Percentiles rank a stretch among this genome's conserved stretches.
phyloP scores from a whole-genome alignment of 2,329 filamentous ascomycete species.

The Teratosphaeria pseudoeucalypti region DNA sequence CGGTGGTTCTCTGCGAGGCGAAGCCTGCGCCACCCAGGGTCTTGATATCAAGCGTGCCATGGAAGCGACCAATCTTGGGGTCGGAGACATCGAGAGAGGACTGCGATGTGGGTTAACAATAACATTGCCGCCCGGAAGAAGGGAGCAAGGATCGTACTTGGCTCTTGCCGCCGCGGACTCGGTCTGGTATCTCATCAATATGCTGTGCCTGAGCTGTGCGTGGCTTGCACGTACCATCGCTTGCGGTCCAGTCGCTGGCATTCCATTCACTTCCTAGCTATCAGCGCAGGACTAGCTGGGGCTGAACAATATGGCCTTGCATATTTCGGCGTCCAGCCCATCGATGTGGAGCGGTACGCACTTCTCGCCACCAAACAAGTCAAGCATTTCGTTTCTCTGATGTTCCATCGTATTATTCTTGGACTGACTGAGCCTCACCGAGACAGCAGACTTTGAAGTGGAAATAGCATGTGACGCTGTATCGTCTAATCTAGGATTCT shows the following conservation, averaged over 20 bases:
- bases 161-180: conserved; percentile 1
- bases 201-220: not conserved
- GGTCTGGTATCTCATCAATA: not conserved
- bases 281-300: not conserved
- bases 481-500: not conserved
- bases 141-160: not conserved
- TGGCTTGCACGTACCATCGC: conserved; percentile 42
- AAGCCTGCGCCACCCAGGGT: conserved; percentile 74
- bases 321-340: not conserved
- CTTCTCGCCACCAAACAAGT: conserved; percentile 26
- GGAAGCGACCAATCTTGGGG: conserved; percentile 42
- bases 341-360: conserved; percentile 6
- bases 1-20: conserved; percentile 61
- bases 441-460: not conserved
- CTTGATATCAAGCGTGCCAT: conserved; percentile 60
- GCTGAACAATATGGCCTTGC: not conserved
- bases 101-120: conserved; percentile 20
- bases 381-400: conserved; percentile 8
- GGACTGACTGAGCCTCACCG: not conserved
- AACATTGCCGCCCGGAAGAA: not conserved
- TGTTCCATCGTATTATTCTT: not conserved
- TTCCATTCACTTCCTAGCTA: conserved; percentile 44
- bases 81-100: conserved; percentile 37
- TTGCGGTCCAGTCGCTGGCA: conserved; percentile 52
- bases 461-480: not conserved